Evolutionary conservation across 2,329 filamentous ascomycete species (phyloP), one percentile per base, ranked within the genome.

Genomic region (Sphaerostilbella broomeana): DNA sequence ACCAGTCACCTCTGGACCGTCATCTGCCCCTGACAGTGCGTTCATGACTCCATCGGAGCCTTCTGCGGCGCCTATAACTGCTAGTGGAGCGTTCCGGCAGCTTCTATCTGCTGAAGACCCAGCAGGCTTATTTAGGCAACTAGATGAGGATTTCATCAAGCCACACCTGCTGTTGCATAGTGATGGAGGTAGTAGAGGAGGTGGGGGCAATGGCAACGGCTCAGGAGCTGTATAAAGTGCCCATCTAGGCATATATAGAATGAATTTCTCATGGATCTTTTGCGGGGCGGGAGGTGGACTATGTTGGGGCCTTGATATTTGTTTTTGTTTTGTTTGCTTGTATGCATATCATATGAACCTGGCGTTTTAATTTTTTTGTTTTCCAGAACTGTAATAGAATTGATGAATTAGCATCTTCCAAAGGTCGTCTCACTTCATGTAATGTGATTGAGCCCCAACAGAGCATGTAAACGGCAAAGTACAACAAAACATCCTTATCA

Each of bases 121-220:
- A 30, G 84, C 86, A 8, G 87, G 84, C 31, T 78, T 94, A 65
- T 94, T 98, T 62, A 81, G 81, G 50, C 89, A 95, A 63, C 68
- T 98, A 44, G 92, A 98, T 59, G 92, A 98, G 62, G 87, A 89
- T 45, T 95, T 88, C 60, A 89, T 97, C 62, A 97, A 97, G 69
- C 90, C 90, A 13, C 86, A 82, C 57, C 65, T 97, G 40, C 63
- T 97, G 48, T 73, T 97, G 15, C 89, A 95, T 63, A 84, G 82
- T 31, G 70, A 70, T 17, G 44, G 44, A 7, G 42, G 49, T 5
- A n/a, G n/a, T n/a, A 48, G 50, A 18, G 45, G 49, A 3, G 50
- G 54, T n/a, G 56, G 58, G 5, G n/a, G n/a, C n/a, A n/a, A n/a
- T n/a, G n/a, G n/a, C n/a, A n/a, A n/a, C n/a, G n/a, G n/a, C n/a